Conservation (phyloP, 2,329 filamentous ascomycete species). For the Neobulgaria alba region DNA sequence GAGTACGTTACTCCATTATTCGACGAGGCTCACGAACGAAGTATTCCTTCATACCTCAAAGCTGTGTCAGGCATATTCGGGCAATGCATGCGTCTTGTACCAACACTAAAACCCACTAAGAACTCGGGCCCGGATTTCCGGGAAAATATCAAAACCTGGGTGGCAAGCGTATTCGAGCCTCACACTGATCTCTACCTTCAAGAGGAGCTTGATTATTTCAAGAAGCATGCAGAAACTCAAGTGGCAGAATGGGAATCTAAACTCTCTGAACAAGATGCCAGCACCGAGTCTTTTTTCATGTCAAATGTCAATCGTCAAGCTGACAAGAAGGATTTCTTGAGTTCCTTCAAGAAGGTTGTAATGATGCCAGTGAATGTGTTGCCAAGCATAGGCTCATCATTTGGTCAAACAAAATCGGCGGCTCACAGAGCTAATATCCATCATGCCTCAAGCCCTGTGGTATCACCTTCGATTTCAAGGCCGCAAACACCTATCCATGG, state of each 20-base stretch:
- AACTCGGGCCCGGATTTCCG: conserved; percentile 51
- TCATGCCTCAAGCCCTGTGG: conserved; percentile 18
- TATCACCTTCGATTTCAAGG: conserved; percentile 33
- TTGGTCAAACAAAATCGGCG: conserved; percentile 39
- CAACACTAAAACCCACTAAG: conserved; percentile 59
- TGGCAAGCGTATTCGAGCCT: conserved; percentile 73
- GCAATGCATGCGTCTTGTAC: conserved; percentile 71
- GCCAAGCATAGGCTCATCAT: conserved; percentile 53
- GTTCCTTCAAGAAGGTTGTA: conserved; percentile 95
- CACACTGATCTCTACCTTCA: conserved; percentile 90
- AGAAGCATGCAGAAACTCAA: conserved; percentile 62
- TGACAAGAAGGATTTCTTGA: conserved; percentile 92
- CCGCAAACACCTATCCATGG: conserved; percentile 41
- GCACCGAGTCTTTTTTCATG: conserved; percentile 91
- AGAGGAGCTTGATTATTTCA: conserved; percentile 84
- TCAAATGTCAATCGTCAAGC: conserved; percentile 88
- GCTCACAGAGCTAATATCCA: background rate
- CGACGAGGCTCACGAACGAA: conserved; percentile 74
- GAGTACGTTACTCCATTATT: conserved; percentile 82
- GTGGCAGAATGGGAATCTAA: conserved; percentile 87
- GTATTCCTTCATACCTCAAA: conserved; percentile 70
- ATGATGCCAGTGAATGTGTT: conserved; percentile 97
- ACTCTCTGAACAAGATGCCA: conserved; percentile 81
- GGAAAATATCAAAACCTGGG: conserved; percentile 57
- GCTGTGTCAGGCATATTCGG: conserved; percentile 83